Conservation (phyloP, 2,329 filamentous ascomycete genomes). For the Diaporthe vaccinii region DNA sequence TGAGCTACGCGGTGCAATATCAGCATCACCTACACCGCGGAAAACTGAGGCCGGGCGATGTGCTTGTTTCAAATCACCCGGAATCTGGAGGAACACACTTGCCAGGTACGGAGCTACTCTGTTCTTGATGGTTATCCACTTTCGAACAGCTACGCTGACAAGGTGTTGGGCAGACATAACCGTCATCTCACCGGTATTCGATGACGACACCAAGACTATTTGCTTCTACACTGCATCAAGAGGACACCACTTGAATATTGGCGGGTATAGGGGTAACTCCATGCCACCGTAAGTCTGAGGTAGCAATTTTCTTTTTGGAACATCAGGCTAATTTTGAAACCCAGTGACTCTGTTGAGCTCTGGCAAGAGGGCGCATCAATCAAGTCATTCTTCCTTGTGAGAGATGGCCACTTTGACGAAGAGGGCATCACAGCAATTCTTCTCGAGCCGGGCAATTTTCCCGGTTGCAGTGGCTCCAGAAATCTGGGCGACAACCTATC, state of each 20-base stretch:
- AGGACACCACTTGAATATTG: conserved; percentile 57
- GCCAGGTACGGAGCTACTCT: conserved; percentile 42
- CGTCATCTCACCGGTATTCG: conserved; percentile 56
- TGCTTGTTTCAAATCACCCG: conserved; percentile 57
- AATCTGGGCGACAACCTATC: conserved; percentile 58
- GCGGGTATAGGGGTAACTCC: conserved; percentile 53
- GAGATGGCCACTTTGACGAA: conserved; percentile 50
- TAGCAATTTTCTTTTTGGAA: background rate
- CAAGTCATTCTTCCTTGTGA: conserved; percentile 54
- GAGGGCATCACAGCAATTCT: conserved; percentile 38
- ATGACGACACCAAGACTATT: conserved; percentile 45
- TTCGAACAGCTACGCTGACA: background rate
- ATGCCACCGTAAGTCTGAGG: conserved; percentile 52
- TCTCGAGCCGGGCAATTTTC: conserved; percentile 50
- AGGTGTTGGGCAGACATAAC: conserved; percentile 50
- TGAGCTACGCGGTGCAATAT: conserved; percentile 56
- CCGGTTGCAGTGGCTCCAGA: conserved; percentile 54
- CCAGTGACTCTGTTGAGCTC: conserved; percentile 52
- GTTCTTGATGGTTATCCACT: background rate
- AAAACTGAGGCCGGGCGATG: conserved; percentile 54
- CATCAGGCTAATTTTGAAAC: background rate
- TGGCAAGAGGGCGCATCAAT: conserved; percentile 61
- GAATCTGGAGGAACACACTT: conserved; percentile 55
- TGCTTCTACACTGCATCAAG: conserved; percentile 55
- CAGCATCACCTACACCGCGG: conserved; percentile 53